phyloP scores from a whole-genome alignment of 169 alveolate species.

The Blepharisma undulans region DNA sequence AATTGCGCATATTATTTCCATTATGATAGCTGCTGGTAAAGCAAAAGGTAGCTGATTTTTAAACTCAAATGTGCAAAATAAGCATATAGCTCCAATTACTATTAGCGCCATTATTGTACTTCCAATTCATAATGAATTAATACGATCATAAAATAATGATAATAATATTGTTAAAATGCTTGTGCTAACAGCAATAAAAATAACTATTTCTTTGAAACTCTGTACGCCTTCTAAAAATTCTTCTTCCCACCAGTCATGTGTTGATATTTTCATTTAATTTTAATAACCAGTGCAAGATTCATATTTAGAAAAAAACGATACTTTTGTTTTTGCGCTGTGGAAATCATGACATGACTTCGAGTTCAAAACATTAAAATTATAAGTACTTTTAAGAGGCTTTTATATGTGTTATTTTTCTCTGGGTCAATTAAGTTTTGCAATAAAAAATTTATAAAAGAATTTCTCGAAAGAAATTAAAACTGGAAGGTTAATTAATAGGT shows the following conservation, averaged over 20 bases:
- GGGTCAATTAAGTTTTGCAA: neutral
- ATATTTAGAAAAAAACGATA: neutral
- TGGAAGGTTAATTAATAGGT: neutral
- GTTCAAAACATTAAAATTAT: neutral
- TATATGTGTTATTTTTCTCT: neutral
- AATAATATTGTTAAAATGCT: neutral
- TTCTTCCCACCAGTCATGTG: neutral
- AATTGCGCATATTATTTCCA: neutral
- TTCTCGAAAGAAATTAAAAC: neutral
- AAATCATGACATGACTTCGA: neutral
- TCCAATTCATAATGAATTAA: neutral
- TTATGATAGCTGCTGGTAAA: neutral
- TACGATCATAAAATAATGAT: neutral
- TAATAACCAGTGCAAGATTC: neutral
- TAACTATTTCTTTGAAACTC: neutral
- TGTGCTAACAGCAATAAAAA: neutral
- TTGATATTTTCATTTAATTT: neutral
- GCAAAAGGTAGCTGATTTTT: neutral
- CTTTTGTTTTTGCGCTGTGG: neutral
- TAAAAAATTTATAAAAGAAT: too few species aligned
- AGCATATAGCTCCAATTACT: neutral
- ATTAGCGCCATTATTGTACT: neutral
- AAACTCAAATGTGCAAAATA: neutral
- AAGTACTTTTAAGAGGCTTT: neutral
- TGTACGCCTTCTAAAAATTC: neutral